Evolutionary conservation across 2,329 filamentous ascomycete genomes (phyloP).

Genomic region (Lasiodiplodia gonubiensis): DNA sequence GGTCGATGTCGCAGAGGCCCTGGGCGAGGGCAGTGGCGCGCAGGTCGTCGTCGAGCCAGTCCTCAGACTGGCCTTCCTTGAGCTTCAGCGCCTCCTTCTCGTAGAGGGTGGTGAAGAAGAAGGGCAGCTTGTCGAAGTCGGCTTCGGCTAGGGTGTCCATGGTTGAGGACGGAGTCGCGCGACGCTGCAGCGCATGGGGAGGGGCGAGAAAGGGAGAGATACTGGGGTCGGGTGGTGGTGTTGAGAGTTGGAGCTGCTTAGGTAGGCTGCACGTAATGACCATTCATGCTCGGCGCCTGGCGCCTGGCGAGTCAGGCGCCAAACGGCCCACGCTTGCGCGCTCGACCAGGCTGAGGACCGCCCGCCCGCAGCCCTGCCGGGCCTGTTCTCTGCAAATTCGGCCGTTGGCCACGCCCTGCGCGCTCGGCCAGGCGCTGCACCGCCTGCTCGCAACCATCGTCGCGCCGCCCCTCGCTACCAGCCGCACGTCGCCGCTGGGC

Average conservation of each 20-base stretch:
- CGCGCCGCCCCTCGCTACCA: not conserved
- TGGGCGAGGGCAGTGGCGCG: conserved; percentile 9
- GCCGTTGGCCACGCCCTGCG: conserved; percentile 6
- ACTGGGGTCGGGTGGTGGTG: not conserved
- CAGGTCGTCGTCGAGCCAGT: conserved; percentile 25
- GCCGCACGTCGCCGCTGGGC: conserved; percentile 7
- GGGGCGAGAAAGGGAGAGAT: not conserved
- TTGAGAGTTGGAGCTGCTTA: conserved; percentile 14
- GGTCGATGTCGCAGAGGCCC: conserved; percentile 19
- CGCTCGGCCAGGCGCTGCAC: not conserved
- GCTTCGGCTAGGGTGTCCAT: conserved; percentile 26
- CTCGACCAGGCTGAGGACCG: conserved; percentile 16
- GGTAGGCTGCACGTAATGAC: conserved; percentile 23
- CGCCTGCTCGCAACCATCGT: not conserved
- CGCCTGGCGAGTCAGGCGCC: conserved; percentile 9
- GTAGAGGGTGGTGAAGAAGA: conserved; percentile 25
- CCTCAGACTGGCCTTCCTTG: conserved; percentile 29
- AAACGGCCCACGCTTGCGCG: conserved; percentile 15
- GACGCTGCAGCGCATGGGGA: conserved; percentile 25
- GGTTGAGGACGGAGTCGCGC: conserved; percentile 17
- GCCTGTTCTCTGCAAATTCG: conserved; percentile 7
- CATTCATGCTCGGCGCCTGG: not conserved
- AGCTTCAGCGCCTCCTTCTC: conserved; percentile 28
- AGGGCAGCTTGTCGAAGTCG: conserved; percentile 25
- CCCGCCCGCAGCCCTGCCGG: conserved; percentile 14